These are phyloP conservation scores for Lepidium aucheri DNA, from an alignment of 345 rosid genomes.

Conservation along the genomic window DNA sequence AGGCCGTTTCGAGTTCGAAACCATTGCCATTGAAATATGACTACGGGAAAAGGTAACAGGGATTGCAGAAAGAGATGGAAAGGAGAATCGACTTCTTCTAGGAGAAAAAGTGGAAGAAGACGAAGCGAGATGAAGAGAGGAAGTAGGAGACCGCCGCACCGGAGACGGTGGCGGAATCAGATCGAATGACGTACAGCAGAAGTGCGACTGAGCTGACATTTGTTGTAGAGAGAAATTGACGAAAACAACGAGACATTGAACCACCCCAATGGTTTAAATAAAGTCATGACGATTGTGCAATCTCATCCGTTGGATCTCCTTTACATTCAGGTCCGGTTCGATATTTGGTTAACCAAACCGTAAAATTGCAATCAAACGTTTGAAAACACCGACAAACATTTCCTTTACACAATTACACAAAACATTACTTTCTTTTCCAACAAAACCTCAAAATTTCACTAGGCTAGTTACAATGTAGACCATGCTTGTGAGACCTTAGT, in stretches of 20 bases:
- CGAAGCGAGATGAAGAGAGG: not conserved
- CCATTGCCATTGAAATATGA: slow-evolving; percentile 26
- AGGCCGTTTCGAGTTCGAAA: slow-evolving; percentile 26
- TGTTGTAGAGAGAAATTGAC: not conserved
- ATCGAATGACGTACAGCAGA: slow-evolving; percentile 1
- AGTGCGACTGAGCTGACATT: slow-evolving; percentile 24
- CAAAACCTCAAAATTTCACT: not conserved
- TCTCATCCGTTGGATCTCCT: slow-evolving; percentile 16
- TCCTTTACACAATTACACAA: not conserved
- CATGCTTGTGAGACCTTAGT: not conserved
- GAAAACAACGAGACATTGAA: not conserved
- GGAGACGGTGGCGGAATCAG: slow-evolving; percentile 22
- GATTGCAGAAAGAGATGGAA: not conserved
- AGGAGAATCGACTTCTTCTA: not conserved
- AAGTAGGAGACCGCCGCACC: slow-evolving; percentile 11
- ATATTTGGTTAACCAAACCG: not conserved
- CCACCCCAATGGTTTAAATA: not conserved
- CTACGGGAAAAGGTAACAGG: not conserved
- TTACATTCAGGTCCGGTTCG: not conserved
- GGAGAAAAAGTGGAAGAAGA: not conserved
- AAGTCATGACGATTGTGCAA: not conserved
- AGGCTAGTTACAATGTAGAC: not conserved
- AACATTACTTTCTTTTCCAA: not conserved
- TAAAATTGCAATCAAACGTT: not conserved
- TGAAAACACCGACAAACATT: not conserved